phyloP scores from a whole-genome alignment of 495 filamentous ascomycete genomes.

The Penicillium flavigenum region DNA sequence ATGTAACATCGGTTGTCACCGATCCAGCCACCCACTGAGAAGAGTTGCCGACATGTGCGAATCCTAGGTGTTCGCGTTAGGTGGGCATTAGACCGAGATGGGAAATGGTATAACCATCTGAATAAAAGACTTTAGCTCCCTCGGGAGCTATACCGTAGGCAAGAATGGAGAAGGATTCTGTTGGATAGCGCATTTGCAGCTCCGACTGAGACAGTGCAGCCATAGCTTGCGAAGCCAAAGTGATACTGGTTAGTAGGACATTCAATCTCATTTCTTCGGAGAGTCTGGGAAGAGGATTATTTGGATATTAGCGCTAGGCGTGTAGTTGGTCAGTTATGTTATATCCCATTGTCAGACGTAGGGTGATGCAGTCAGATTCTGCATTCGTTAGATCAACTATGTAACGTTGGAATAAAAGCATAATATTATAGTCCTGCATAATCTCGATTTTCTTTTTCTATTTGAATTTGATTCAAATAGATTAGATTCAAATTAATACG shows the following conservation, averaged over 20 bases:
- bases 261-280: constrained; percentile 17
- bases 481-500: neutral
- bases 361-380: neutral
- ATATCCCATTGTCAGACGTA: neutral
- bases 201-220: constrained; percentile 2
- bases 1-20: constrained; percentile 27
- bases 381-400: neutral
- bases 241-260: constrained; percentile 1
- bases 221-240: constrained; percentile 9
- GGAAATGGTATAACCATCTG: constrained; percentile 19
- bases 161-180: constrained; percentile 20
- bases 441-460: neutral
- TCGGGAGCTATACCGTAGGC: constrained; percentile 17
- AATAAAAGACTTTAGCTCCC: constrained; percentile 20
- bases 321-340: neutral
- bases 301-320: neutral
- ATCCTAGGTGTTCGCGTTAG: constrained; percentile 11
- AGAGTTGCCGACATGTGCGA: constrained; percentile 29
- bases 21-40: constrained; percentile 23
- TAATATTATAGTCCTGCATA: neutral
- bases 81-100: neutral
- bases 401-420: neutral
- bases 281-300: neutral
- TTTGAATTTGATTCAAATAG: too few species aligned
- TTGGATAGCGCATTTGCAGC: constrained; percentile 22